Percentiles rank a stretch among this genome's conserved stretches.
These are phyloP conservation scores for Coniferiporia sulphurascens DNA, from an alignment of 1,284 basidiomycete genomes.

Conservation along the genomic window DNA sequence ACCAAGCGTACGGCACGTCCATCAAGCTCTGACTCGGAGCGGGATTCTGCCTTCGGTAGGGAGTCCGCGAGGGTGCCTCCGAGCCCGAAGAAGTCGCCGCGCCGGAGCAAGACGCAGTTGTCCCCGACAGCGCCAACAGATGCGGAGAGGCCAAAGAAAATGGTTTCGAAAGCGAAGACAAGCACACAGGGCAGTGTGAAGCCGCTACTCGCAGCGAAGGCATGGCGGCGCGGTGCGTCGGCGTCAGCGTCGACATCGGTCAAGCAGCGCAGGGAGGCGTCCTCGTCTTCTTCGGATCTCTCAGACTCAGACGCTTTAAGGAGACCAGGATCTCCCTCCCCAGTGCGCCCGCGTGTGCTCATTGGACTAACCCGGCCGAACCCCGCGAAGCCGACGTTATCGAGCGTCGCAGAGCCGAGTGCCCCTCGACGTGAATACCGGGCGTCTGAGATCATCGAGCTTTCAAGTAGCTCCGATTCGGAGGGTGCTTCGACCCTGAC, in stretches of 20 bases:
- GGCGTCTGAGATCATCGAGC: background rate
- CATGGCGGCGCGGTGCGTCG: background rate
- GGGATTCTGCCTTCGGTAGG: background rate
- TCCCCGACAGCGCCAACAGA: background rate
- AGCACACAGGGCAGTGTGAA: background rate
- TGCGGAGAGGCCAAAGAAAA: background rate
- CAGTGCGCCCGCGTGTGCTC: background rate
- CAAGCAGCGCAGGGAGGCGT: background rate
- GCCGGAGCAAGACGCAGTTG: background rate
- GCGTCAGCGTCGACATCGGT: background rate
- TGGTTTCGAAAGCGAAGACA: background rate
- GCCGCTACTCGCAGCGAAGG: background rate
- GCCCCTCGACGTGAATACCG: background rate
- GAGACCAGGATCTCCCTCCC: conserved; percentile 9
- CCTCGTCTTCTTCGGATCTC: background rate
- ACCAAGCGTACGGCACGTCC: background rate
- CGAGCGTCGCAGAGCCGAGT: background rate
- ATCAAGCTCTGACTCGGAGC: background rate
- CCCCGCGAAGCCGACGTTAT: background rate
- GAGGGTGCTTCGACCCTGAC: background rate
- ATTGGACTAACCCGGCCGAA: background rate
- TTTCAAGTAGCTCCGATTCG: background rate
- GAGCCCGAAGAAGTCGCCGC: conserved; percentile 12
- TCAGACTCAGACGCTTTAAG: background rate
- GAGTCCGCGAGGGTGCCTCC: background rate